Conservation (phyloP, 2,329 filamentous ascomycete genomes). For the Mycosphaerella sp. region DNA sequence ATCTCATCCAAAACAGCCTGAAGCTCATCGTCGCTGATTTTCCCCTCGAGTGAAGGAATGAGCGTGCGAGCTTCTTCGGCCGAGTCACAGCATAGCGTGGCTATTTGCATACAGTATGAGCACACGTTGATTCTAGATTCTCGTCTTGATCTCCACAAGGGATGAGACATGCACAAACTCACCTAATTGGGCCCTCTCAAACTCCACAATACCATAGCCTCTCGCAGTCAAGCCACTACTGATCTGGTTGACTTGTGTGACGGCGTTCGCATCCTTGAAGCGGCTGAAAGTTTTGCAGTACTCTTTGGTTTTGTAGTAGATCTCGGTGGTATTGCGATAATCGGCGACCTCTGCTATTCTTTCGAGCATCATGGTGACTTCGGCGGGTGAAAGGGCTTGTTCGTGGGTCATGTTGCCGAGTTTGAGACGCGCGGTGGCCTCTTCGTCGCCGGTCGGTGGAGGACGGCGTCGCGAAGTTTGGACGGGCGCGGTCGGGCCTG, state of each 20-base stretch:
- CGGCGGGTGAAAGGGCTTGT: constrained; percentile 84
- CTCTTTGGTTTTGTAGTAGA: constrained; percentile 50
- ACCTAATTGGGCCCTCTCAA: constrained; percentile 91
- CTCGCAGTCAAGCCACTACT: constrained; percentile 51
- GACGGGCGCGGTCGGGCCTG: constrained; percentile 24
- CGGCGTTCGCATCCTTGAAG: constrained; percentile 93
- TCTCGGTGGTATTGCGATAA: constrained; percentile 51
- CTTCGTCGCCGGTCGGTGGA: constrained; percentile 70
- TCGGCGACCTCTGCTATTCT: constrained; percentile 52
- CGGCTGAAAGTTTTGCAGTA: constrained; percentile 77
- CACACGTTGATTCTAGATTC: not conserved
- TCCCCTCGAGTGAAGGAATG: constrained; percentile 80
- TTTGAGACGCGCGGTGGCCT: constrained; percentile 72
- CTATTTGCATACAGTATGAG: constrained; percentile 42
- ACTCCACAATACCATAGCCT: constrained; percentile 52
- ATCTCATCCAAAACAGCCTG: constrained; percentile 87
- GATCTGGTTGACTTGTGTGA: constrained; percentile 62
- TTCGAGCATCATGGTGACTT: constrained; percentile 86
- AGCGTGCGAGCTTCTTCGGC: constrained; percentile 95
- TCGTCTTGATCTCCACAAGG: not conserved
- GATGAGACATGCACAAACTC: constrained; percentile 30
- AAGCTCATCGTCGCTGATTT: constrained; percentile 84
- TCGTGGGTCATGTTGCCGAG: constrained; percentile 92
- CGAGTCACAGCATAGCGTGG: constrained; percentile 83
- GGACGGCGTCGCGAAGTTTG: constrained; percentile 56